phyloP scores from a whole-genome alignment of 1,139 yeast genomes.

The Petasospora rhodanensis region DNA sequence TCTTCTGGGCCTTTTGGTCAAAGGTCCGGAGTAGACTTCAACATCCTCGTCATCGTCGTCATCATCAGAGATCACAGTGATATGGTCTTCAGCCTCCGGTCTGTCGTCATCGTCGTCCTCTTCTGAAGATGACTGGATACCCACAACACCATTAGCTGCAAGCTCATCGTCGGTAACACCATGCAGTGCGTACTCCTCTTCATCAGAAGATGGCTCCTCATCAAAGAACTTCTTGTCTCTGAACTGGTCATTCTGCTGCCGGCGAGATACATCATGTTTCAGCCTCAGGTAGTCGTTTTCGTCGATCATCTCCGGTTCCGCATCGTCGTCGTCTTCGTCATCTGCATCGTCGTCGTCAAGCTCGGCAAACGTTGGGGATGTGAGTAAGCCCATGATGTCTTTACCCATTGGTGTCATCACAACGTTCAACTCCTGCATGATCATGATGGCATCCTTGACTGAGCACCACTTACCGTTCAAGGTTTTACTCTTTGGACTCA shows the following conservation, averaged over 20 bases:
- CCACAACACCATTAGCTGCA: no score
- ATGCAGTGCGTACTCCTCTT: slow-evolving; percentile 6
- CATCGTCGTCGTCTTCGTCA: slow-evolving; percentile 10
- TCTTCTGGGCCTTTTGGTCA: no score
- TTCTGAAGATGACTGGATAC: no score
- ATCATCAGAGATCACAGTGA: no score
- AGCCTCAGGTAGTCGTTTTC: slow-evolving; percentile 14
- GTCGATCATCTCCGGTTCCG: slow-evolving; percentile 11
- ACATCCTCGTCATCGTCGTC: not conserved
- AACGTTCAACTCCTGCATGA: slow-evolving; percentile 8
- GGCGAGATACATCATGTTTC: no score
- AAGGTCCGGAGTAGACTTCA: no score
- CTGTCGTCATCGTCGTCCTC: no score
- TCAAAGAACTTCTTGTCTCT: slow-evolving; percentile 12
- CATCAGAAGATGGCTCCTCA: slow-evolving; percentile 13
- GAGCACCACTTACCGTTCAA: slow-evolving; percentile 26
- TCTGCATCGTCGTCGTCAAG: no score
- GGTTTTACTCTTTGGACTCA: slow-evolving; percentile 4
- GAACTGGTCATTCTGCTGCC: no score
- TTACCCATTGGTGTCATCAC: slow-evolving; percentile 2
- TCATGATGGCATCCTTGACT: slow-evolving; percentile 12
- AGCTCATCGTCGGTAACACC: slow-evolving; percentile 7
- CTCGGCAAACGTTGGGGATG: no score
- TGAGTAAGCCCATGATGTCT: no score
- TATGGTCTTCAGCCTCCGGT: no score